Conservation (phyloP, 768 basidiomycete genomes). For the Russula virescens region DNA sequence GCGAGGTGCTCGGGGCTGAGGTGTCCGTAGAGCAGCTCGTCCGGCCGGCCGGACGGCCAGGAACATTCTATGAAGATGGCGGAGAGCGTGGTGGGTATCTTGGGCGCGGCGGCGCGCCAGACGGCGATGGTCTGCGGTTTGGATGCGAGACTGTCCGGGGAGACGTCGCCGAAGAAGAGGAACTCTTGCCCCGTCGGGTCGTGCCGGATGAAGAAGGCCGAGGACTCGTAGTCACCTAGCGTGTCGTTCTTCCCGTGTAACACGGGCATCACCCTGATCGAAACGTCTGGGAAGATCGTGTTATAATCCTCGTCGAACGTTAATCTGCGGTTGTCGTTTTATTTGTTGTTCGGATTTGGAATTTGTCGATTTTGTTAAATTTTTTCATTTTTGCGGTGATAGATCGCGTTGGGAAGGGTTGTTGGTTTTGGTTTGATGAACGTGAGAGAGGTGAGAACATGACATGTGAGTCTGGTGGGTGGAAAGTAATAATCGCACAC, state of each 20-base stretch:
- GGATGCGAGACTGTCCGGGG: conserved; percentile 70
- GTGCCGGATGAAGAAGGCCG: conserved; percentile 82
- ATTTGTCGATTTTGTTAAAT: too few species aligned
- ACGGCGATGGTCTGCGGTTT: conserved; percentile 59
- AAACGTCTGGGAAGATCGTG: conserved; percentile 47
- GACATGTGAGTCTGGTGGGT: neutral
- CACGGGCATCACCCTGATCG: conserved; percentile 61
- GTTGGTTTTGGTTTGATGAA: neutral
- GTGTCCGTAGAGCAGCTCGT: conserved; percentile 76
- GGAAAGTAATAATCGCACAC: conserved; percentile 29
- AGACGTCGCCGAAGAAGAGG: conserved; percentile 93
- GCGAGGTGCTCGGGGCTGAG: conserved; percentile 75
- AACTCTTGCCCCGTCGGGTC: conserved; percentile 60
- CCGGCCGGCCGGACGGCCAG: conserved; percentile 65
- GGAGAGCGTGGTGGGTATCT: conserved; percentile 61
- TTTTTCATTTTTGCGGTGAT: neutral
- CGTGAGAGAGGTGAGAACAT: conserved; percentile 11
- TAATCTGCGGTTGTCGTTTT: conserved; percentile 35
- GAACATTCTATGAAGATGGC: conserved; percentile 96
- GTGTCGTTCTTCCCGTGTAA: conserved; percentile 59
- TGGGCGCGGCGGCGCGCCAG: conserved; percentile 78
- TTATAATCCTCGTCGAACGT: conserved; percentile 48
- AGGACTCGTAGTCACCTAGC: conserved; percentile 58
- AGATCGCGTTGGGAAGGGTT: too few species aligned
- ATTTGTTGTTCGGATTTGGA: too few species aligned